Evolutionary conservation across 2,329 filamentous ascomycete genomes (phyloP).

Genomic region (Fusarium pilosicola): DNA sequence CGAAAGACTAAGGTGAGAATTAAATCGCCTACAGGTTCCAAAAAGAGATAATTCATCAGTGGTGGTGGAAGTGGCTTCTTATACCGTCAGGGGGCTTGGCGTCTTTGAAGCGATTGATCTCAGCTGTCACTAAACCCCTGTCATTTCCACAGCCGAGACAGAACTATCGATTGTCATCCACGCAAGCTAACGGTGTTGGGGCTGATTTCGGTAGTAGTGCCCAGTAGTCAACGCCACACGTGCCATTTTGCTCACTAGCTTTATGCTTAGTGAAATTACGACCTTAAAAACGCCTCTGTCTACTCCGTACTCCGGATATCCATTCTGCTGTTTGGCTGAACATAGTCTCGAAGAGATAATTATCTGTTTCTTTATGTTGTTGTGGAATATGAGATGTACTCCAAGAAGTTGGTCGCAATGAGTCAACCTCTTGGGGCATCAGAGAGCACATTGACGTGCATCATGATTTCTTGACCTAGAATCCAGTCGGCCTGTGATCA

Average conservation of each 20-base stretch:
- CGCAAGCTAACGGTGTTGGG: background rate
- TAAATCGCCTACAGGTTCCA: background rate
- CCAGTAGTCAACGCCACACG: background rate
- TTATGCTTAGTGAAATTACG: background rate
- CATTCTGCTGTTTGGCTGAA: accelerated
- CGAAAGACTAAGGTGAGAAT: background rate
- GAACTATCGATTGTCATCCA: background rate
- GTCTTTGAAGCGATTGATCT: background rate
- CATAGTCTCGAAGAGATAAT: accelerated
- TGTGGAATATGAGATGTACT: background rate
- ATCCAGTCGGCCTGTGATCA: too few species aligned
- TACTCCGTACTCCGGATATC: background rate
- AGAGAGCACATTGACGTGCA: accelerated
- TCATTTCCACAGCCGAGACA: background rate
- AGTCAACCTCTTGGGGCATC: background rate
- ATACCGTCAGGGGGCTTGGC: background rate
- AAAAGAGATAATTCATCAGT: background rate
- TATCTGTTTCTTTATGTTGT: background rate
- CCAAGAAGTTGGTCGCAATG: accelerated
- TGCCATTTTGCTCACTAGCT: background rate
- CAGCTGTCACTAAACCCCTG: background rate
- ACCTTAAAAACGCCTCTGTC: background rate
- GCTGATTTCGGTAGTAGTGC: background rate
- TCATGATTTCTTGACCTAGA: background rate
- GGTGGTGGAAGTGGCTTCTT: background rate